phyloP scores from a whole-genome alignment of 257 asterid species.

The Ballota nigra region DNA sequence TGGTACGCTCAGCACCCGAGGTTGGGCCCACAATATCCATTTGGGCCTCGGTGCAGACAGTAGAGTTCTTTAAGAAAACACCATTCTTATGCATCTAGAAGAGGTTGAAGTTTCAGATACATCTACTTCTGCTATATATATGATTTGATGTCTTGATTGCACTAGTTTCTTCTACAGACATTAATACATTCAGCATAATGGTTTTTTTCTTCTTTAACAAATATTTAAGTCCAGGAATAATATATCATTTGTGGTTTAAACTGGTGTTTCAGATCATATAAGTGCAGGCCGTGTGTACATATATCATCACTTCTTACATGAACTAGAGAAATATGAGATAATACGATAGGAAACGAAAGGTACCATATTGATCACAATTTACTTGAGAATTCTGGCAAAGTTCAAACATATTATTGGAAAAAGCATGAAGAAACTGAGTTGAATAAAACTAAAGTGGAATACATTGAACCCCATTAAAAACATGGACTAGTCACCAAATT shows the following conservation, averaged over 20 bases:
- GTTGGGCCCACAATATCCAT: slow-evolving; percentile 19
- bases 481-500: slow-evolving; percentile 14
- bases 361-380: not conserved
- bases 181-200: not conserved
- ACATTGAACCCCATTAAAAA: not conserved
- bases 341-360: not conserved
- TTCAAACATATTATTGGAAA: not conserved
- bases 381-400: not conserved
- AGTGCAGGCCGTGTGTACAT: not conserved
- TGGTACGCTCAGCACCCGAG: slow-evolving; percentile 8
- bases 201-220: too few relatives aligned
- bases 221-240: too few relatives aligned
- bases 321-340: not conserved
- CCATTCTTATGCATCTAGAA: not conserved
- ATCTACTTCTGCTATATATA: not conserved
- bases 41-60: slow-evolving; percentile 4
- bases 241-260: not conserved
- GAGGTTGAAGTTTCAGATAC: not conserved
- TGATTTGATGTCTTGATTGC: not conserved
- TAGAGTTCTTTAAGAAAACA: not conserved
- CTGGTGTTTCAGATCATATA: not conserved
- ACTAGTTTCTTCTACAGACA: not conserved
- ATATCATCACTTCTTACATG: not conserved
- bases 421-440: not conserved
- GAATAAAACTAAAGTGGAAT: not conserved